Percentiles rank a stretch among this genome's conserved stretches.
phyloP scores from a whole-genome alignment of 768 basidiomycete species.

The Scleroderma citrinum region DNA sequence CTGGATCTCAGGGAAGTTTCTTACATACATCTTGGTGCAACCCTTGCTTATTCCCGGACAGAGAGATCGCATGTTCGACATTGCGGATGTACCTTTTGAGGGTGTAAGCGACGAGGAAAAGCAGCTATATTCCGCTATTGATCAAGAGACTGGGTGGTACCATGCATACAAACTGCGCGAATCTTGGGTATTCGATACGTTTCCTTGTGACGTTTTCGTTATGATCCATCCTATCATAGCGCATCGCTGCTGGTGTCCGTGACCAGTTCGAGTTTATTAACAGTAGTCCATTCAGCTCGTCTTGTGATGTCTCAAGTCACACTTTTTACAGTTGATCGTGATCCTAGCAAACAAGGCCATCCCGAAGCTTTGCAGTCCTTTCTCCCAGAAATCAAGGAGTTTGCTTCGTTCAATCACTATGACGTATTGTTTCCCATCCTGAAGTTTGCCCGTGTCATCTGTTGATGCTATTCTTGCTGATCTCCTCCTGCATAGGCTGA shows the following conservation, averaged over 20 bases:
- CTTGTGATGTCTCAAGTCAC: neutral
- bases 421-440: conserved; percentile 46
- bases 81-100: conserved; percentile 42
- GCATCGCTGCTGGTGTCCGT: conserved; percentile 53
- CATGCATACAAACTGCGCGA: conserved; percentile 49
- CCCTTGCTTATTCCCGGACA: conserved; percentile 17
- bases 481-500: conserved; percentile 29
- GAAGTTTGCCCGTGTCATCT: conserved; percentile 22
- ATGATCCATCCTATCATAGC: conserved; percentile 32
- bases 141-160: conserved; percentile 41
- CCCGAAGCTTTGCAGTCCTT: conserved; percentile 46
- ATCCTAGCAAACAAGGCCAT: conserved; percentile 41
- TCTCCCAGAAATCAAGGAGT: conserved; percentile 46
- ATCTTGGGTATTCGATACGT: conserved; percentile 35
- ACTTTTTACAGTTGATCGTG: conserved; percentile 40
- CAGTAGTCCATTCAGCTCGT: conserved; percentile 32
- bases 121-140: conserved; percentile 27
- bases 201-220: neutral
- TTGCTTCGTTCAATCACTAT: conserved; percentile 45
- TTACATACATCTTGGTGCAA: neutral
- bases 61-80: conserved; percentile 44
- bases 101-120: conserved; percentile 40
- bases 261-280: conserved; percentile 65
- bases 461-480: neutral
- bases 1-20: conserved; percentile 29